phyloP scores from a whole-genome alignment of 2,329 filamentous ascomycete species.

The Didymosphaeria variabile region DNA sequence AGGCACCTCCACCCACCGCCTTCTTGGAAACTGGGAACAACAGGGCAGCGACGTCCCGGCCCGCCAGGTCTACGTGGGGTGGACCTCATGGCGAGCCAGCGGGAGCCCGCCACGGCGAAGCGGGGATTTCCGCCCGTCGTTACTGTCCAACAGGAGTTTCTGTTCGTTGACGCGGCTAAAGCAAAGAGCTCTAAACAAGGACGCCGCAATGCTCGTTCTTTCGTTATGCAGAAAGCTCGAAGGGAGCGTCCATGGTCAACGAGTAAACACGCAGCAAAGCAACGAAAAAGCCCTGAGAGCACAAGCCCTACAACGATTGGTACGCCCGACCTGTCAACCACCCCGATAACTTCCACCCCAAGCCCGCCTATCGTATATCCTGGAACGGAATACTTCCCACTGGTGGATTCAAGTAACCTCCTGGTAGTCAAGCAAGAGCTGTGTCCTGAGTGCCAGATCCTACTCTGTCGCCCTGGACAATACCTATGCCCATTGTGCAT shows the following conservation, averaged over 20 bases:
- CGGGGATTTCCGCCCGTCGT: conserved; percentile 29
- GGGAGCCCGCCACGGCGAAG: conserved; percentile 31
- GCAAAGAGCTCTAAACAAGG: conserved; percentile 50
- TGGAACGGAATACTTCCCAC: conserved; percentile 32
- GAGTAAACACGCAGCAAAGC: conserved; percentile 48
- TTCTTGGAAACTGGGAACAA: conserved; percentile 29
- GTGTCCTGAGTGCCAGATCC: conserved; percentile 43
- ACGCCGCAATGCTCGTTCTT: conserved; percentile 51
- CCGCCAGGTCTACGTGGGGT: conserved; percentile 32
- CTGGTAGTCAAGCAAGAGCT: conserved; percentile 30
- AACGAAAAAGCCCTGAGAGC: conserved; percentile 37
- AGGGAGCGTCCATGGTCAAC: conserved; percentile 51
- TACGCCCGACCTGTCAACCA: conserved; percentile 40
- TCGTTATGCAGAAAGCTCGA: conserved; percentile 52
- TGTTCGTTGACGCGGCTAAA: conserved; percentile 50
- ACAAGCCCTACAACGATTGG: conserved; percentile 40
- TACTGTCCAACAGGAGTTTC: conserved; percentile 45
- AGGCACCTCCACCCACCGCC: conserved; percentile 34
- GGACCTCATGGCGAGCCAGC: conserved; percentile 39
- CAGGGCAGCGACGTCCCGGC: conserved; percentile 17
- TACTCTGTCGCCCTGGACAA: conserved; percentile 42
- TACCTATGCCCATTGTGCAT: conserved; percentile 41
- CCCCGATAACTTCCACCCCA: conserved; percentile 42
- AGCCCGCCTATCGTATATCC: conserved; percentile 35
- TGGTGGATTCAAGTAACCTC: conserved; percentile 24